These are phyloP conservation scores for Erythrobasidium yunnanense DNA, from an alignment of 768 basidiomycete genomes.

Conservation along the genomic window DNA sequence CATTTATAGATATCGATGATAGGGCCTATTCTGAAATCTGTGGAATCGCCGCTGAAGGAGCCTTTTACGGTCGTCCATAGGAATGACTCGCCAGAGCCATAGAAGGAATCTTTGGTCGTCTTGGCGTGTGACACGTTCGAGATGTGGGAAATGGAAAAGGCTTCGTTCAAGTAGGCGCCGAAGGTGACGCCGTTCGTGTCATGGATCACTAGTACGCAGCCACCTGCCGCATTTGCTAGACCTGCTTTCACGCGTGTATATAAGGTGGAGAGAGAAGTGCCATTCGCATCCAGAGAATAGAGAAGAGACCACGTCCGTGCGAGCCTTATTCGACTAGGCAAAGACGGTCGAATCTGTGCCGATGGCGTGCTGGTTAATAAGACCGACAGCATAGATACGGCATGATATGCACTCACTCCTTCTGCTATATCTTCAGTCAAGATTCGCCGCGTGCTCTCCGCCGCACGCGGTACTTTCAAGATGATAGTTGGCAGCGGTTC, in stretches of 20 bases:
- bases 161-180: slow-evolving; percentile 74
- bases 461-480: neutral
- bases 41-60: slow-evolving; percentile 25
- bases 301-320: slow-evolving; percentile 63
- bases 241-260: slow-evolving; percentile 47
- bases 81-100: slow-evolving; percentile 54
- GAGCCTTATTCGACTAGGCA: slow-evolving; percentile 65
- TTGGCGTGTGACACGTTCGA: no score
- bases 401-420: neutral
- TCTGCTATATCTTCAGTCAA: slow-evolving; percentile 21
- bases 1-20: slow-evolving; percentile 58
- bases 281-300: slow-evolving; percentile 89
- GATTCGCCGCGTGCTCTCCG: neutral
- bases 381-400: neutral
- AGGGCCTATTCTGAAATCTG: slow-evolving; percentile 32
- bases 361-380: no score
- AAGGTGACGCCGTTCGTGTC: slow-evolving; percentile 60
- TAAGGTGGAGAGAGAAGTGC: slow-evolving; percentile 79
- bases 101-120: slow-evolving; percentile 7
- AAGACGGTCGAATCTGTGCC: slow-evolving; percentile 50
- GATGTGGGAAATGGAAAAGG: no score
- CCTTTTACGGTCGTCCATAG: slow-evolving; percentile 63
- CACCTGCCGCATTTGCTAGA: slow-evolving; percentile 42
- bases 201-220: slow-evolving; percentile 53
- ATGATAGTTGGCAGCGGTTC: neutral